Conservation (phyloP, 2,329 filamentous ascomycete species). For the Fonsecaea pedrosoi region DNA sequence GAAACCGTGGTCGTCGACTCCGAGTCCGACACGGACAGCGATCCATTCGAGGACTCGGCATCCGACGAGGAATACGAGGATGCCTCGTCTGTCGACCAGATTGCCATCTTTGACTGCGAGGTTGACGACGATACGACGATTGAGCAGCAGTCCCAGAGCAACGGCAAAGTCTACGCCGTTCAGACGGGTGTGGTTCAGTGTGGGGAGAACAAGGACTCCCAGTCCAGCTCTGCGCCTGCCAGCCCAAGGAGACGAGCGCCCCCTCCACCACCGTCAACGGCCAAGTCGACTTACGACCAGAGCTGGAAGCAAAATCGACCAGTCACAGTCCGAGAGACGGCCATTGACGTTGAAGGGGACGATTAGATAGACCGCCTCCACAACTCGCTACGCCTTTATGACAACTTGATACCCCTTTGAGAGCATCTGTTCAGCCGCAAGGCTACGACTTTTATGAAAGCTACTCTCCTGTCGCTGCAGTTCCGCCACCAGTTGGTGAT, state of each 20-base stretch:
- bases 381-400: conserved; percentile 7
- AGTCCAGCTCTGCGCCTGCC: conserved; percentile 10
- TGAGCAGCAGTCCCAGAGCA: conserved; percentile 8
- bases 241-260: conserved; percentile 27
- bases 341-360: conserved; percentile 32
- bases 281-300: conserved; percentile 20
- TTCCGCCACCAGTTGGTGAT: not conserved
- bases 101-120: conserved; percentile 34
- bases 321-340: conserved; percentile 30
- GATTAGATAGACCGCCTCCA: conserved; percentile 22
- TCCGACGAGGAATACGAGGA: conserved; percentile 26
- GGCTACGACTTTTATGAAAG: conserved; percentile 15
- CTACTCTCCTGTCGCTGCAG: not conserved
- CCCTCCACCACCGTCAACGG: conserved; percentile 20
- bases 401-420: conserved; percentile 19
- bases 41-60: conserved; percentile 34
- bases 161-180: conserved; percentile 20
- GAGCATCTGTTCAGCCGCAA: conserved; percentile 13
- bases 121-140: conserved; percentile 24
- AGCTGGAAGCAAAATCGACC: conserved; percentile 33
- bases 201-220: conserved; percentile 19
- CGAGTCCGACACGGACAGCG: conserved; percentile 30
- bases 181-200: conserved; percentile 9
- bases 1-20: conserved; percentile 34
- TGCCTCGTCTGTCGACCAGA: conserved; percentile 16